Conservation (phyloP, 2,329 filamentous ascomycete species). For the Colletotrichum shisoi region DNA sequence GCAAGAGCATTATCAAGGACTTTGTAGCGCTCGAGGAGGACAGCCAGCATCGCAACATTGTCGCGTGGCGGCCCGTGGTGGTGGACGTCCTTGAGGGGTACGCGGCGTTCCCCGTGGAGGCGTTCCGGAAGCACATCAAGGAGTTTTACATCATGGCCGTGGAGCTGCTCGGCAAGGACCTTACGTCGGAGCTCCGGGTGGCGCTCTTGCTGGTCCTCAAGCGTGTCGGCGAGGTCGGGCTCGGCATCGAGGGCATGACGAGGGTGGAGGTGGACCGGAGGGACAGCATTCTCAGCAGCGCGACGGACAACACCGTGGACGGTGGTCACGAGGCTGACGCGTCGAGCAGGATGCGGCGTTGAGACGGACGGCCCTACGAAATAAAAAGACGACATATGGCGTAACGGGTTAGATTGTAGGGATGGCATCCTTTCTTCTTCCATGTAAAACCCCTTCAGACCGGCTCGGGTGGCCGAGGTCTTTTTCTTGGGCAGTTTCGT, state of each 20-base stretch:
- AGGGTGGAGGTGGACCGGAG: conserved; percentile 48
- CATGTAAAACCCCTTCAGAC: conserved; percentile 32
- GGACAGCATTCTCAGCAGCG: conserved; percentile 52
- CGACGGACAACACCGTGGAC: conserved; percentile 44
- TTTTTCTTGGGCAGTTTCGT: conserved; percentile 19
- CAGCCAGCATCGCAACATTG: conserved; percentile 94
- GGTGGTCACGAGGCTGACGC: conserved; percentile 44
- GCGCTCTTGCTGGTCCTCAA: conserved; percentile 80
- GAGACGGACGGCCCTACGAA: neutral
- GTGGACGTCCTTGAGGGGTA: conserved; percentile 97
- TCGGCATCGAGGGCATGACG: conserved; percentile 64
- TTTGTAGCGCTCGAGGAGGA: conserved; percentile 92
- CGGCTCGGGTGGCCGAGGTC: conserved; percentile 24
- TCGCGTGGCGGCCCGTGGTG: conserved; percentile 96
- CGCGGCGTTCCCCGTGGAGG: conserved; percentile 78
- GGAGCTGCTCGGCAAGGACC: conserved; percentile 81
- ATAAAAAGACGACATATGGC: conserved; percentile 8
- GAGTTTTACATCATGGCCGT: conserved; percentile 88
- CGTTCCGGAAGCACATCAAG: conserved; percentile 80
- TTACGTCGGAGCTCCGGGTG: conserved; percentile 78
- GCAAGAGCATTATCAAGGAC: conserved; percentile 88
- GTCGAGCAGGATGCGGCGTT: conserved; percentile 44
- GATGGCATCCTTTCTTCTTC: conserved; percentile 20
- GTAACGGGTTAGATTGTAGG: conserved; percentile 36
- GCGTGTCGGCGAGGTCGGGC: conserved; percentile 79